Conservation (phyloP, 1,139 yeast species). For the Yamadazyma membranifaciens region DNA sequence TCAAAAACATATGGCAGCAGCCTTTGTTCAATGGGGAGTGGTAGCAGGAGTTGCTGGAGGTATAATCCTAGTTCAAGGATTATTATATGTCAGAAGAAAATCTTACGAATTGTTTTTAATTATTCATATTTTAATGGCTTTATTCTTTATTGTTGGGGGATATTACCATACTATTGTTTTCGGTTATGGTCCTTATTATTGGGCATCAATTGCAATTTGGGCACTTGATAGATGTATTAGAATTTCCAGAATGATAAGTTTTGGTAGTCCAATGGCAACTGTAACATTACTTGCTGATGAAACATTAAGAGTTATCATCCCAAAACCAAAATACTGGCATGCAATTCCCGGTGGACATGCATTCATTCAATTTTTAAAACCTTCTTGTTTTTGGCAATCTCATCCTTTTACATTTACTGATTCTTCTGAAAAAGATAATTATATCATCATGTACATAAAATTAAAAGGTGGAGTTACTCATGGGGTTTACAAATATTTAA, state of each 20-base stretch:
- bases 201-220: conserved; percentile 42
- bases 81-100: conserved; percentile 34
- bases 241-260: conserved; percentile 25
- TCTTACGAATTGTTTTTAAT: conserved; percentile 41
- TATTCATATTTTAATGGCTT: conserved; percentile 38
- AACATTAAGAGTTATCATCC: conserved; percentile 37
- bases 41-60: conserved; percentile 33
- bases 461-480: conserved; percentile 36
- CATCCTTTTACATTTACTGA: conserved; percentile 36
- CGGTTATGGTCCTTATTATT: conserved; percentile 36
- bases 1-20: conserved; percentile 23
- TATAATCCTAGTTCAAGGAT: conserved; percentile 32
- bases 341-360: conserved; percentile 49
- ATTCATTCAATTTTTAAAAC: conserved; percentile 40
- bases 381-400: conserved; percentile 43
- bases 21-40: conserved; percentile 51
- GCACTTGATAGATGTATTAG: conserved; percentile 37
- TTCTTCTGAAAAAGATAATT: conserved; percentile 19
- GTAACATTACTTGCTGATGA: conserved; percentile 35
- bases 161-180: conserved; percentile 34
- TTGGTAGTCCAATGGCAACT: conserved; percentile 36
- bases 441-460: conserved; percentile 27
- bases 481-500: conserved; percentile 25
- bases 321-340: conserved; percentile 37
- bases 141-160: conserved; percentile 34